Conservation (phyloP, 2,329 filamentous ascomycete genomes). For the Triangularia setosa region DNA sequence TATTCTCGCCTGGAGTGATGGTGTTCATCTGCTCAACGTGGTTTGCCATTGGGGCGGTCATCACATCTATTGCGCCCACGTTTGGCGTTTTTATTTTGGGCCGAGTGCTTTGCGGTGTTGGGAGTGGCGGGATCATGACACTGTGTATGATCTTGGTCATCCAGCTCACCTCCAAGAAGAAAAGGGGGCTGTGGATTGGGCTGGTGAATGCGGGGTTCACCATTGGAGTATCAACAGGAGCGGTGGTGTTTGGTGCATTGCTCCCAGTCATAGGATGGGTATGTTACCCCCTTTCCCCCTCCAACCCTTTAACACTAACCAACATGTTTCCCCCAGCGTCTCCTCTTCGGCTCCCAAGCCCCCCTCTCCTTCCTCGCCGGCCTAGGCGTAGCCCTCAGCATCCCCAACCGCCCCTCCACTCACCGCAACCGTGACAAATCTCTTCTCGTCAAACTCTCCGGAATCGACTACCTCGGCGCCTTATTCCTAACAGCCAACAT, state of each 20-base stretch:
- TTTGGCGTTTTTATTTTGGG: conserved; percentile 65
- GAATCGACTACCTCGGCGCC: conserved; percentile 73
- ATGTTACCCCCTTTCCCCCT: conserved; percentile 28
- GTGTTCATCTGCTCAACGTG: conserved; percentile 57
- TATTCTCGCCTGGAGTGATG: conserved; percentile 67
- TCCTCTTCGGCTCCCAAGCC: conserved; percentile 69
- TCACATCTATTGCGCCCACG: conserved; percentile 58
- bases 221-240: conserved; percentile 31
- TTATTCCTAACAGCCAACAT: conserved; percentile 60
- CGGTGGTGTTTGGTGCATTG: conserved; percentile 32
- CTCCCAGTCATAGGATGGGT: conserved; percentile 62
- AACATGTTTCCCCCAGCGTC: conserved; percentile 46
- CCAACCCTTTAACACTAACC: neutral
- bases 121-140: conserved; percentile 68
- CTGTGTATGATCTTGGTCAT: conserved; percentile 71
- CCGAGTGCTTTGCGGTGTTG: conserved; percentile 63
- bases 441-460: conserved; percentile 51
- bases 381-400: conserved; percentile 58
- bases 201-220: conserved; percentile 59
- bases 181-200: conserved; percentile 70
- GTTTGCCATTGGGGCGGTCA: conserved; percentile 58
- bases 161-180: conserved; percentile 64
- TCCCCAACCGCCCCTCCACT: conserved; percentile 47
- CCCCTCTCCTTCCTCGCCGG: conserved; percentile 61
- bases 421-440: conserved; percentile 39